Evolutionary conservation across 257 asterid species (phyloP).

Genomic region (Scutellaria minor): DNA sequence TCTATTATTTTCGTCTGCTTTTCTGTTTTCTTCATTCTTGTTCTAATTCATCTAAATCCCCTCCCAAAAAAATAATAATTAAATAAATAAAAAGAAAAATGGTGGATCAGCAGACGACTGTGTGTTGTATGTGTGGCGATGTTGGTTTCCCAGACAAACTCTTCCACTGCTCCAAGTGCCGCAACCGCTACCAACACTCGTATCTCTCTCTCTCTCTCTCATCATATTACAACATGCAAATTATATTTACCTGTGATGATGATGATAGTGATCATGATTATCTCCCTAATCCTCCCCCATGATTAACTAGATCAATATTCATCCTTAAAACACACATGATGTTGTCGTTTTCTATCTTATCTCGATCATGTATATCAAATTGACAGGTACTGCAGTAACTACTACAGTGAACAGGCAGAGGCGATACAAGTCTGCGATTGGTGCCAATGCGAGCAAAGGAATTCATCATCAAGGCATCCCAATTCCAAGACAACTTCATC

Average conservation of each 20-base stretch:
- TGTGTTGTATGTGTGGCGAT: conserved; percentile 96
- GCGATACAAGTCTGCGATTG: conserved; percentile 75
- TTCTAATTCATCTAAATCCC: too few relatives aligned
- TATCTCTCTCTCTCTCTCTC: conserved; percentile 34
- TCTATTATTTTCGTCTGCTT: neutral
- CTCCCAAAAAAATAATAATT: too few relatives aligned
- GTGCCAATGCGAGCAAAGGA: conserved; percentile 79
- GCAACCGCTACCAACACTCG: conserved; percentile 94
- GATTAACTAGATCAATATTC: neutral
- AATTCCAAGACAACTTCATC: too few relatives aligned
- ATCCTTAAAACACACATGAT: too few relatives aligned
- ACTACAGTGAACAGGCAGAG: conserved; percentile 69
- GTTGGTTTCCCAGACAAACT: conserved; percentile 93
- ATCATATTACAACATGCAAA: neutral
- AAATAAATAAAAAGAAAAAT: conserved; percentile 31
- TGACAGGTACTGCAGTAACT: conserved; percentile 88
- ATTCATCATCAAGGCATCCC: conserved; percentile 23
- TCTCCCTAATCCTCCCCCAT: neutral
- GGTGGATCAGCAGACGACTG: conserved; percentile 84
- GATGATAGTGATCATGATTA: conserved; percentile 11
- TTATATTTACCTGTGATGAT: conserved; percentile 6
- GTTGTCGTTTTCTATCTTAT: too few relatives aligned
- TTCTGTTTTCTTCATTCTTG: neutral
- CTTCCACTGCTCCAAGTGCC: conserved; percentile 93
- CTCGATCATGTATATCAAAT: too few relatives aligned